phyloP scores from a whole-genome alignment of 768 basidiomycete species.

The Rhizopogon roseolus region DNA sequence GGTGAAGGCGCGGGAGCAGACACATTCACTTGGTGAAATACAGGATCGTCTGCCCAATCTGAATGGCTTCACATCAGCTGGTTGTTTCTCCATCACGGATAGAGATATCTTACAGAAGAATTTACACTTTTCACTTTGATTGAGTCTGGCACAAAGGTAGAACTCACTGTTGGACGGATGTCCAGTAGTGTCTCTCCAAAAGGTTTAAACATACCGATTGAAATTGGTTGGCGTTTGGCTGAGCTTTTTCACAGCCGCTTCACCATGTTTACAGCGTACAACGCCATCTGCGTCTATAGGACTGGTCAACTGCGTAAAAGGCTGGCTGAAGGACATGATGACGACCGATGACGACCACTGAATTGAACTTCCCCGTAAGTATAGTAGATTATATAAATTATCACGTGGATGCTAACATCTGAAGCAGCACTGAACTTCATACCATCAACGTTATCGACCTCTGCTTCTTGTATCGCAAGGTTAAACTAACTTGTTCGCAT shows the following conservation, averaged over 20 bases:
- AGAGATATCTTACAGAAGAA: conserved; percentile 33
- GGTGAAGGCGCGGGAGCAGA: not conserved
- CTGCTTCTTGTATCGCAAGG: not conserved
- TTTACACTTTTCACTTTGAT: conserved; percentile 5
- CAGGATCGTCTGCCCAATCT: conserved; percentile 30
- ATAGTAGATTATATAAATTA: not conserved
- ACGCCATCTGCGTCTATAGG: conserved; percentile 24
- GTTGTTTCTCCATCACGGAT: conserved; percentile 1
- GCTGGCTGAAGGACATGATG: conserved; percentile 9
- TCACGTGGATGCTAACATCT: conserved; percentile 16
- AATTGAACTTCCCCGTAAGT: too few relatives aligned
- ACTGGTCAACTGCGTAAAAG: conserved; percentile 14
- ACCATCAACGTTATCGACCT: too few relatives aligned
- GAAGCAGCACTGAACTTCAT: too few relatives aligned
- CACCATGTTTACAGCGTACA: conserved; percentile 32
- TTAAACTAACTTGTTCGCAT: not conserved
- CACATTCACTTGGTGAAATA: conserved; percentile 3
- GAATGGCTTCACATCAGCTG: not conserved
- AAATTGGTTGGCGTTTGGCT: conserved; percentile 29
- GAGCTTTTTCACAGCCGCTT: conserved; percentile 14
- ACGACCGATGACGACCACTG: not conserved
- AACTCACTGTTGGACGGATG: conserved; percentile 23
- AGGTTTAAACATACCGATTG: conserved; percentile 27
- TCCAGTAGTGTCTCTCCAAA: not conserved
- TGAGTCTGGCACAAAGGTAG: conserved; percentile 30